These are phyloP conservation scores for Penstemon eatonii DNA, from an alignment of 257 asterid genomes.

Conservation along the genomic window DNA sequence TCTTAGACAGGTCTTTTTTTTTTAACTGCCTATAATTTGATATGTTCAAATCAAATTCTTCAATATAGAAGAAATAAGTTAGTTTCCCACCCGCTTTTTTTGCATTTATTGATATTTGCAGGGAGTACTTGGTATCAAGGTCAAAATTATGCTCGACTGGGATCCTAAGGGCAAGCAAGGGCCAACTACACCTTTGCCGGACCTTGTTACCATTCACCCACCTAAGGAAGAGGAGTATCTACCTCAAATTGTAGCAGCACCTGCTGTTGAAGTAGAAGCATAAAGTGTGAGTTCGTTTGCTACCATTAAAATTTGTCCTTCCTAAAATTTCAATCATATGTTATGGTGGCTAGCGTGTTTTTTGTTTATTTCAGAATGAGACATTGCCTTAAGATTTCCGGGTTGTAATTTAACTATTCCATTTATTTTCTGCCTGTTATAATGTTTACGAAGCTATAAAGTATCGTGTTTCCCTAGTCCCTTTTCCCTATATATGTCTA, in stretches of 20 bases:
- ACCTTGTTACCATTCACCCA: conserved; percentile 59
- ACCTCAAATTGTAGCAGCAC: conserved; percentile 25
- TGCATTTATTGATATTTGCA: conserved; percentile 11
- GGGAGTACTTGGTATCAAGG: conserved; percentile 74
- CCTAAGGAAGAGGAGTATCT: conserved; percentile 58
- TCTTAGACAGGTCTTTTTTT: conserved; percentile 28
- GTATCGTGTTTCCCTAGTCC: no score
- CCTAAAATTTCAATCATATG: no score
- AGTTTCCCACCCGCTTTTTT: no score
- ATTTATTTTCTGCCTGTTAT: no score
- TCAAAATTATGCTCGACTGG: conserved; percentile 70
- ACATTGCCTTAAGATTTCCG: no score
- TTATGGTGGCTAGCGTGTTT: no score
- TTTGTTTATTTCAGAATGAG: no score
- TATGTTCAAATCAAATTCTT: no score
- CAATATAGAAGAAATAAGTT: not conserved
- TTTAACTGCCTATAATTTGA: not conserved
- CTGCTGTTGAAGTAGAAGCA: conserved; percentile 40
- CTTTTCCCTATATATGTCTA: no score
- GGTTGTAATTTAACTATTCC: no score
- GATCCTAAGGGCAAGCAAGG: conserved; percentile 67
- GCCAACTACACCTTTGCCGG: conserved; percentile 58
- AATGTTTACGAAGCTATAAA: no score
- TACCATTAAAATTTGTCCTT: no score
- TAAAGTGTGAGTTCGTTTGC: not conserved